These are phyloP conservation scores for Chiua virens DNA, from an alignment of 768 basidiomycete species.

Conservation along the genomic window DNA sequence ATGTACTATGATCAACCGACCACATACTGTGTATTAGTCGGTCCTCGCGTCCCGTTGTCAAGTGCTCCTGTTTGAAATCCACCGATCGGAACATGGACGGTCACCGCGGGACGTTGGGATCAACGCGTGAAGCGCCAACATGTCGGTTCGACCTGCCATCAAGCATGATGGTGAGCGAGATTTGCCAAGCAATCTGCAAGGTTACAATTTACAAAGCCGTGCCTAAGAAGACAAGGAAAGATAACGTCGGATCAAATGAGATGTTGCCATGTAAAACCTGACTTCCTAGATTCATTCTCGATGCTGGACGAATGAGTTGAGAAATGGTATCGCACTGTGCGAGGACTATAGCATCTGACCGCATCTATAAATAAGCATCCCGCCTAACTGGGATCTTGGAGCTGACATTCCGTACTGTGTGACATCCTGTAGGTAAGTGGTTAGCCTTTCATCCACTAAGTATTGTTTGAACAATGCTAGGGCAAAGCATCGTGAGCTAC, in stretches of 20 bases:
- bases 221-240: not conserved
- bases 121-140: not conserved
- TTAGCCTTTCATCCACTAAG: not conserved
- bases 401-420: not conserved
- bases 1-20: too few relatives aligned
- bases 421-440: not conserved
- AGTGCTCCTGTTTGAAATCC: slow-evolving; percentile 14
- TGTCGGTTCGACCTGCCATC: not conserved
- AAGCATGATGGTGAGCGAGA: not conserved
- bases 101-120: not conserved
- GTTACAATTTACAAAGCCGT: not conserved
- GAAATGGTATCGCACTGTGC: not conserved
- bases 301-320: not conserved
- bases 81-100: not conserved
- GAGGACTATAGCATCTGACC: not conserved
- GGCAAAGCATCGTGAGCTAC: not conserved
- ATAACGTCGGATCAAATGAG: slow-evolving; percentile 3
- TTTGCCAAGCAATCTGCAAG: not conserved
- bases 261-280: not conserved
- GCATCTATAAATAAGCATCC: not conserved
- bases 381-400: not conserved
- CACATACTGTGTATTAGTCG: too few relatives aligned
- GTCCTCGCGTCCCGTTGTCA: not conserved
- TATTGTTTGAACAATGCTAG: not conserved
- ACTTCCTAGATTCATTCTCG: not conserved